A percentile compares a stretch with the other conserved stretches of the same genome.
Conservation (phyloP, 305 asterid genomes). For the Fraxinus platypoda region DNA sequence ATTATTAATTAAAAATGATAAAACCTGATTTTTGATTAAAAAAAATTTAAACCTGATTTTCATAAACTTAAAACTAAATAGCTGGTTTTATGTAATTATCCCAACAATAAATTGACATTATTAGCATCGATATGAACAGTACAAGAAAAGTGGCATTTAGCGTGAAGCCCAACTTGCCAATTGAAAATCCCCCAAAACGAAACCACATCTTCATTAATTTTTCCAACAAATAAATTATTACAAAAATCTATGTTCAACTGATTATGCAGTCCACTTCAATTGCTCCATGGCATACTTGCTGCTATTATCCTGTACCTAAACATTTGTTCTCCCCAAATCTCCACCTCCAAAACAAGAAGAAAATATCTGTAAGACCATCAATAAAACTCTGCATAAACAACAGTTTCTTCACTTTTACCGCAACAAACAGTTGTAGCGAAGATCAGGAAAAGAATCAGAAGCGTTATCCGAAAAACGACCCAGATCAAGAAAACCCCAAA, state of each 20-base stretch:
- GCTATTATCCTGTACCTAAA: slow-evolving; percentile 52
- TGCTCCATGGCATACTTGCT: slow-evolving; percentile 57
- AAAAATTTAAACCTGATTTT: too few species aligned
- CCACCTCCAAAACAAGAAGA: slow-evolving; percentile 22
- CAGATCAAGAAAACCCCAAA: slow-evolving; percentile 28
- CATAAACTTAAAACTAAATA: too few species aligned
- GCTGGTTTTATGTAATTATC: too few species aligned
- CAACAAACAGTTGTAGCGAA: slow-evolving; percentile 57
- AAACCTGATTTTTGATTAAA: too few species aligned
- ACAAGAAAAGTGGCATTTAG: not conserved
- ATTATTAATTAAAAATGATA: too few species aligned
- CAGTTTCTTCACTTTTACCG: slow-evolving; percentile 29
- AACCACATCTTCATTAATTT: not conserved
- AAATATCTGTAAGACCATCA: slow-evolving; percentile 16
- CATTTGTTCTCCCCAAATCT: slow-evolving; percentile 37
- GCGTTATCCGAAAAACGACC: slow-evolving; percentile 16
- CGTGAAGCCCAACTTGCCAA: not conserved
- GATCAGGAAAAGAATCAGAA: slow-evolving; percentile 47
- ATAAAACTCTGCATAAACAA: slow-evolving; percentile 27
- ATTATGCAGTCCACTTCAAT: slow-evolving; percentile 60
- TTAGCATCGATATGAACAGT: not conserved
- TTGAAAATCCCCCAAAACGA: not conserved
- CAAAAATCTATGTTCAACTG: slow-evolving; percentile 24
- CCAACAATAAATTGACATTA: not conserved
- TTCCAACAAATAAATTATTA: not conserved